Evolutionary conservation across 1,139 yeast species (phyloP).

Genomic region (Candida albicans): DNA sequence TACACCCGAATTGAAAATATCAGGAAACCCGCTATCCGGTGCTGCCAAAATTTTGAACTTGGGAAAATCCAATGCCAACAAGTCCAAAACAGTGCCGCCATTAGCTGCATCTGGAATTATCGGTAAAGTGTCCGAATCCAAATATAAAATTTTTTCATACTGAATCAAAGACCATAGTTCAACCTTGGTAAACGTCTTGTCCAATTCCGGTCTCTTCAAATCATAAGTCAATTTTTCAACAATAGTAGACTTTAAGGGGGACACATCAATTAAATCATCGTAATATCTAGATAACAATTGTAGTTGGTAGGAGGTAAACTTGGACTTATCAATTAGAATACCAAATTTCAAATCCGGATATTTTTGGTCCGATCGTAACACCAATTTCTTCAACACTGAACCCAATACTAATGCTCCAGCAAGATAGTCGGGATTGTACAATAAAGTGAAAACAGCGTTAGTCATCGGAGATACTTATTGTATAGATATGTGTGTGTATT

Average conservation of each 20-base stretch:
- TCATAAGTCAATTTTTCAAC: slow-evolving; percentile 28
- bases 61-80: slow-evolving; percentile 32
- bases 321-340: slow-evolving; percentile 35
- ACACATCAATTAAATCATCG: slow-evolving; percentile 34
- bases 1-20: slow-evolving; percentile 88
- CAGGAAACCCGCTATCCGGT: slow-evolving; percentile 97
- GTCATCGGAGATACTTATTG: slow-evolving; percentile 18
- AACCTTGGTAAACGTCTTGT: slow-evolving; percentile 69
- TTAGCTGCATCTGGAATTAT: slow-evolving; percentile 36
- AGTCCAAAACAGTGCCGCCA: slow-evolving; percentile 38
- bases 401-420: slow-evolving; percentile 79
- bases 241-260: slow-evolving; percentile 28
- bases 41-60: slow-evolving; percentile 59
- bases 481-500: neutral
- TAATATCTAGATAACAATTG: slow-evolving; percentile 26
- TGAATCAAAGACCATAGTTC: slow-evolving; percentile 62
- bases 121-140: slow-evolving; percentile 85
- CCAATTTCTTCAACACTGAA: slow-evolving; percentile 25
- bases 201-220: slow-evolving; percentile 73
- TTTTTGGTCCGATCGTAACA: slow-evolving; percentile 9
- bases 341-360: slow-evolving; percentile 22
- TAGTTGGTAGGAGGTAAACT: slow-evolving; percentile 30
- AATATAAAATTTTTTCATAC: slow-evolving; percentile 63
- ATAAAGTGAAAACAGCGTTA: slow-evolving; percentile 63
- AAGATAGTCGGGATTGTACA: slow-evolving; percentile 64